These are phyloP conservation scores for Caloboletus firmus DNA, from an alignment of 1,284 basidiomycete species.

Conservation along the genomic window DNA sequence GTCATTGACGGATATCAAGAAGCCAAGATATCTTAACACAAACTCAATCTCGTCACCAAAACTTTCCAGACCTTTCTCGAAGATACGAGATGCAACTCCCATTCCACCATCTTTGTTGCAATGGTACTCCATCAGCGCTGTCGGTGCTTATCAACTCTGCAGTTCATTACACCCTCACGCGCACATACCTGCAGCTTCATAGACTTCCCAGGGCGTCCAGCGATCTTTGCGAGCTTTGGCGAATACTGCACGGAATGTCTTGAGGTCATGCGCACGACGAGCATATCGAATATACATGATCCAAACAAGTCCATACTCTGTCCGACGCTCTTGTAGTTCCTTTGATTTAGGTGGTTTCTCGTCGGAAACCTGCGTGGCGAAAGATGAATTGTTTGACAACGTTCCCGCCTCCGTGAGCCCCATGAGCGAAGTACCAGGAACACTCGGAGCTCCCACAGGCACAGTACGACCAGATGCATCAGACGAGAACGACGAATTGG, in stretches of 20 bases:
- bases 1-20: slow-evolving; percentile 94
- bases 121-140: slow-evolving; percentile 96
- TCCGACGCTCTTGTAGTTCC: slow-evolving; percentile 60
- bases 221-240: slow-evolving; percentile 83
- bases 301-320: slow-evolving; percentile 68
- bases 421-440: slow-evolving; percentile 9
- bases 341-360: slow-evolving; percentile 49
- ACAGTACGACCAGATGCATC: slow-evolving; percentile 32
- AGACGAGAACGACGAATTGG: slow-evolving; percentile 41
- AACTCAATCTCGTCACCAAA: slow-evolving; percentile 86
- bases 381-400: slow-evolving; percentile 42
- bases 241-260: slow-evolving; percentile 79
- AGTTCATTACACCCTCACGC: slow-evolving; percentile 5
- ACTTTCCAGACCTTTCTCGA: slow-evolving; percentile 89
- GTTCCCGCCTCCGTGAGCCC: slow-evolving; percentile 29
- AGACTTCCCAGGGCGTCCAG: slow-evolving; percentile 90
- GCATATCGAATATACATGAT: slow-evolving; percentile 89
- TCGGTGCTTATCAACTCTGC: slow-evolving; percentile 12
- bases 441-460: slow-evolving; percentile 29
- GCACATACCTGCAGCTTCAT: slow-evolving; percentile 82
- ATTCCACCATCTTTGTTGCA: slow-evolving; percentile 76
- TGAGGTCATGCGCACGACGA: slow-evolving; percentile 48
- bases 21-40: slow-evolving; percentile 87
- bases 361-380: slow-evolving; percentile 43
- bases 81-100: slow-evolving; percentile 86